Percentiles rank a stretch among this genome's conserved stretches.
Evolutionary conservation across 2,329 filamentous ascomycete species (phyloP).

Genomic region (Onygenales sp.): DNA sequence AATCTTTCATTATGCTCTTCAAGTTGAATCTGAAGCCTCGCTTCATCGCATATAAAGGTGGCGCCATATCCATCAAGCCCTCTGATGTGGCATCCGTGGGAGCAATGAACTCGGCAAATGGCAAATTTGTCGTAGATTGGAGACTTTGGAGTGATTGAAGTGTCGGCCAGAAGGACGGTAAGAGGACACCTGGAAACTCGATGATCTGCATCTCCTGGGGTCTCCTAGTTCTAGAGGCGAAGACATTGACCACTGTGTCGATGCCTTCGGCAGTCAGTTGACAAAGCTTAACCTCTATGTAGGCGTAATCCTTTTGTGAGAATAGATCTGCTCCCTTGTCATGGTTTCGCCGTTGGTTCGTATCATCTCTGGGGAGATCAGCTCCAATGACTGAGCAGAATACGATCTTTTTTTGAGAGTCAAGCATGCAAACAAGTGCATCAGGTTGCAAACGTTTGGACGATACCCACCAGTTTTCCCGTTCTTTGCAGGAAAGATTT

Average conservation of each 20-base stretch:
- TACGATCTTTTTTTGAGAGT: too few relatives aligned
- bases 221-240: constrained; percentile 4
- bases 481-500: neutral
- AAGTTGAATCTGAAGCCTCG: neutral
- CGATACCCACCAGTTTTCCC: neutral
- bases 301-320: neutral
- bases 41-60: constrained; percentile 3
- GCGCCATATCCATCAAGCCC: neutral
- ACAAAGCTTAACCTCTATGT: too few relatives aligned
- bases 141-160: constrained; percentile 12
- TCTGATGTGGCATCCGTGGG: constrained; percentile 12
- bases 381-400: constrained; percentile 19
- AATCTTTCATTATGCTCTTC: neutral
- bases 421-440: neutral
- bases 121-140: neutral
- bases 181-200: constrained; percentile 12
- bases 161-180: constrained; percentile 11
- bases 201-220: constrained; percentile 9
- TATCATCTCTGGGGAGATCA: constrained; percentile 13
- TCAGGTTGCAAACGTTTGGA: neutral
- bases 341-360: constrained; percentile 12
- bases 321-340: constrained; percentile 9
- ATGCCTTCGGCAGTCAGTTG: neutral
- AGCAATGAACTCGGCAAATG: neutral
- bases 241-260: neutral